Conservation (phyloP, 306 rosid genomes). For the Senna siamea region DNA sequence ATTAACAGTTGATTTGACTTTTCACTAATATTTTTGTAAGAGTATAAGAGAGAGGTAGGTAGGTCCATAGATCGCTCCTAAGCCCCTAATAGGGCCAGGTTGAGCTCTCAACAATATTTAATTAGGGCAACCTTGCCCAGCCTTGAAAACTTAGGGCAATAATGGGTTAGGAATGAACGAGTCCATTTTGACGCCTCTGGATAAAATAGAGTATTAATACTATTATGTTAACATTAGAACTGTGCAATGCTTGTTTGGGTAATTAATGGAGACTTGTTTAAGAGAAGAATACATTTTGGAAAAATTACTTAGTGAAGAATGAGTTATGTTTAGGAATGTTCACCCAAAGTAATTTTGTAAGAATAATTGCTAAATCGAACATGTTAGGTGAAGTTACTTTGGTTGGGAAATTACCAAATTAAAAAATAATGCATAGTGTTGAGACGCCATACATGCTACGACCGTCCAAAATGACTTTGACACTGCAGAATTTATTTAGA, state of each 20-base stretch:
- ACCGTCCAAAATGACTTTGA: neutral
- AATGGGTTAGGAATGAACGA: too few species aligned
- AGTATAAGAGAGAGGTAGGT: too few species aligned
- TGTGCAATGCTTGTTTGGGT: neutral
- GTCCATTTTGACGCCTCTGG: too few species aligned
- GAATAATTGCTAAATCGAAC: neutral
- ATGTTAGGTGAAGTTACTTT: neutral
- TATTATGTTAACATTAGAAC: slow-evolving; percentile 32
- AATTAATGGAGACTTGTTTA: neutral
- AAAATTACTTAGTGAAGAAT: neutral
- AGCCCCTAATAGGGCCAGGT: too few species aligned
- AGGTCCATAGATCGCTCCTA: too few species aligned
- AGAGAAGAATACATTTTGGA: neutral
- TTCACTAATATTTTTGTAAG: too few species aligned
- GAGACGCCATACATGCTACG: neutral
- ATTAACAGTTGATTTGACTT: too few species aligned
- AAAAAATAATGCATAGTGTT: neutral
- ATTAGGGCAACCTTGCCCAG: too few species aligned
- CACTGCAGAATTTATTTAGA: neutral
- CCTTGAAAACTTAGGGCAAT: too few species aligned
- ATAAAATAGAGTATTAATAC: neutral
- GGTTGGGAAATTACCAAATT: neutral
- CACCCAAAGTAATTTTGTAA: neutral
- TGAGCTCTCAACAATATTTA: too few species aligned
- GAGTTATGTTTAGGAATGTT: neutral